Evolutionary conservation across 1,284 basidiomycete genomes (phyloP), one percentile per base, ranked within the genome.

Genomic region (Ganoderma lingzhi): DNA sequence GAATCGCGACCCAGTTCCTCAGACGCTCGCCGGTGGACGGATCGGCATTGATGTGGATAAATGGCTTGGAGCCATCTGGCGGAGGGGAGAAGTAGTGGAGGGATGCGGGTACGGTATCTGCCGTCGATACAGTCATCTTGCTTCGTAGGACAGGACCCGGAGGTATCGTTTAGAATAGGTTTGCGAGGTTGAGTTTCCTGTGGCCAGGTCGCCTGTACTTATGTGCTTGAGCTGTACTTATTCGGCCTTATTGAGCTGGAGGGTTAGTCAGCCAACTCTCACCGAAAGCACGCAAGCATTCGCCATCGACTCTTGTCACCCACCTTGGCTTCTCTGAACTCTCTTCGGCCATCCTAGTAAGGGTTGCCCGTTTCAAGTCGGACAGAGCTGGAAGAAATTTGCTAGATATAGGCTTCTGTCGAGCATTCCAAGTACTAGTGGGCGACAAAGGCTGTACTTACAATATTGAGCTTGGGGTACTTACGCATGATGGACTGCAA

Each of bases 1-100:
- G 23, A 12, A 71, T 74, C 5, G 39, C 37, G 35, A 58, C 58
- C 70, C 70, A 78, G 72, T 80, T 81, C 44, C 65, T 60, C 32
- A 37, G 64, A 39, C 73, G 76, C 55, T 71, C 56, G 17, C 76
- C 76, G 6, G 72, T 75, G 2, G 41, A 28, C 10, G 76, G 72
- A 42, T 79, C 74, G 12, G 73, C 70, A 69, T 76, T 79, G 70
- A 80, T 76, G 71, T 73, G 59, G 17, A 56, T 66, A 69, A 71
- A 81, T 1, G 81, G 75, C 70, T 74, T 75, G 28, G 79, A 76
- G 60, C 81, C 81, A 70, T 82, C 79, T 3, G 64, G 51, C 5
- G 81, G 81, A 1, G 77, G 78, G 3, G 63, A 35, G 71, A 79
- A 82, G 73, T 82, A 82, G 64, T 69, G 5, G 32, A 82, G 76